Percentiles rank a stretch among this genome's conserved stretches.
Evolutionary conservation across 2,329 filamentous ascomycete genomes (phyloP).

Genomic region (Amesomyces nigricolor): DNA sequence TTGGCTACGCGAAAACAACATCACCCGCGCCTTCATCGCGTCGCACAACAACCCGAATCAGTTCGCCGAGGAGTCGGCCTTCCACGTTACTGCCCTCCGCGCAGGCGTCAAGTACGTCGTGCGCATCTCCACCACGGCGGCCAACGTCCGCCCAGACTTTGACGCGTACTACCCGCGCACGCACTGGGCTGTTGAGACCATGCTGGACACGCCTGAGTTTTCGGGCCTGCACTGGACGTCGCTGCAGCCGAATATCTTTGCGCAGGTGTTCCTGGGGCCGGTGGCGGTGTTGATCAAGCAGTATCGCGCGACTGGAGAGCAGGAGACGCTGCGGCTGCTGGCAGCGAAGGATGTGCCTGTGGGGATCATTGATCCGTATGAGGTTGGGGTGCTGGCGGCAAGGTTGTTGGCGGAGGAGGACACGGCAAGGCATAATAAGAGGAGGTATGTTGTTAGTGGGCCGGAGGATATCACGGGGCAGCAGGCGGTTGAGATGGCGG

Average conservation of each 20-base stretch:
- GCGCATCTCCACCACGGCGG: slow-evolving; percentile 9
- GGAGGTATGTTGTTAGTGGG: slow-evolving; percentile 7
- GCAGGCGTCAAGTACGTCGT: slow-evolving; percentile 14
- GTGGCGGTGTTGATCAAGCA: slow-evolving; percentile 2
- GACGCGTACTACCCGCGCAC: slow-evolving; percentile 7
- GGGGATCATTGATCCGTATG: background rate
- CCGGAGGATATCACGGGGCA: slow-evolving; percentile 11
- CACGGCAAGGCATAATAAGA: background rate
- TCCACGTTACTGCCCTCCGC: slow-evolving; percentile 6
- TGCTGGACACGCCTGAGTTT: slow-evolving; percentile 5
- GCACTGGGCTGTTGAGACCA: slow-evolving; percentile 12
- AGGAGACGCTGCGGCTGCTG: background rate
- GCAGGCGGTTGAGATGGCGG: slow-evolving; percentile 7
- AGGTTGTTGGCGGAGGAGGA: background rate
- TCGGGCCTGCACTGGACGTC: slow-evolving; percentile 8
- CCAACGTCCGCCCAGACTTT: slow-evolving; percentile 10
- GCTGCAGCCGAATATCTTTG: slow-evolving; percentile 11
- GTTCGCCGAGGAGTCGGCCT: slow-evolving; percentile 10
- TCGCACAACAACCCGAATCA: slow-evolving; percentile 3
- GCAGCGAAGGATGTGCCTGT: background rate
- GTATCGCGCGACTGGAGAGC: slow-evolving; percentile 1
- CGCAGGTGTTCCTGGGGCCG: background rate
- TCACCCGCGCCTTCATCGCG: slow-evolving; percentile 11
- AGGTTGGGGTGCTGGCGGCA: background rate
- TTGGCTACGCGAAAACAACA: slow-evolving; percentile 5